Base-by-base conservation (phyloP, 495 filamentous ascomycete genomes). In the Trichoderma gamsii region DNA sequence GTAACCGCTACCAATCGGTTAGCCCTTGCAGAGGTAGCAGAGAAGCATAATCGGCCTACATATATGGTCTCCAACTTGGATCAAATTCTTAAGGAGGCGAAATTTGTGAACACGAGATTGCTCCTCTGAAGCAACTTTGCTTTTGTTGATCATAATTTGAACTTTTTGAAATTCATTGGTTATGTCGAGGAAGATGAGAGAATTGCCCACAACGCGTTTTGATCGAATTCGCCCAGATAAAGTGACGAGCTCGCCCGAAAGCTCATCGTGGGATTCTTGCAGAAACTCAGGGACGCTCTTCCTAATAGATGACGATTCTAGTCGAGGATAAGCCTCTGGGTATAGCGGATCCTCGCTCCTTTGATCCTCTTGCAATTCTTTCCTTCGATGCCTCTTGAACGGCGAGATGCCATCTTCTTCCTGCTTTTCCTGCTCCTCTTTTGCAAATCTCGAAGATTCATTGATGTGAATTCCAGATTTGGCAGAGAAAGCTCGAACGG, bases 101-200 rank as follows among this genome's bases (percentile, higher is more conserved):
- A 93, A 90, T 13, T 51, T 52, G 3, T 68, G 51, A 0, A 66
- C 23, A 3, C 35, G 64, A 68, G 1, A 82, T n/a, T 49, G 15
- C 15, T 65, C 11, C 76, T 12, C 78, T 77, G 15, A 72, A 67
- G 9, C 41, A 23, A 70, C 70, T 18, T 82, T 76, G 6, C 96
- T 76, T 61, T 81, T 84, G 77, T 91, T 89, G 76, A 88, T 85
- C 76, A 97, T 84, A 35, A 84, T 83, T 75, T 99, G 95, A 41
- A 93, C 72, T 70, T 83, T 84, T 72, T 84, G 75, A 43, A 86
- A 88, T 76, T 93, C 86, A 78, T 90, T 86, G 67, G 84, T 77
- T 67, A 98, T 73, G 77, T 94, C 89, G 71, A 97, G 78, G 77
- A 99, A 99, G 56, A 90, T 82, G 74, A 99, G 87, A 78, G 90